phyloP scores from a whole-genome alignment of 139 green algal species.

The Monoraphidium neglectum region DNA sequence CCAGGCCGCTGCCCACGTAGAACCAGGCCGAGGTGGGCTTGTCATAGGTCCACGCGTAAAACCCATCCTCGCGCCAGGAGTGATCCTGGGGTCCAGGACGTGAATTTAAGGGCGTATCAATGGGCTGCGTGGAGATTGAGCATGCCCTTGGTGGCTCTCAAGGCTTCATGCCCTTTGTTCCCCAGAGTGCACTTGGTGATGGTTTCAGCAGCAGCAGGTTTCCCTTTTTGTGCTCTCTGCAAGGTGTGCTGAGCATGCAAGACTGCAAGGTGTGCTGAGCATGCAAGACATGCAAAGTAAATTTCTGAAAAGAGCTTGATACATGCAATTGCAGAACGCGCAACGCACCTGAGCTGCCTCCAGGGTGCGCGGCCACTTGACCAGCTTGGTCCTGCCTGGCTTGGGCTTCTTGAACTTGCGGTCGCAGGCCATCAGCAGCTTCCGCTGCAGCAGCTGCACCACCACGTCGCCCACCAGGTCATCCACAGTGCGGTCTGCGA shows the following conservation, averaged over 20 bases:
- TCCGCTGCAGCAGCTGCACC: conserved; percentile 42
- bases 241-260: too few species aligned
- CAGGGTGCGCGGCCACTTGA: conserved; percentile 74
- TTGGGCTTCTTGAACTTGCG: conserved; percentile 75
- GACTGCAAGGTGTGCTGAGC: too few species aligned
- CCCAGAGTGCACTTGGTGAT: too few species aligned
- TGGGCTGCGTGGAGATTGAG: too few species aligned
- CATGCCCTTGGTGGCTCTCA: too few species aligned
- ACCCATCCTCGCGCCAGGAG: conserved; percentile 60
- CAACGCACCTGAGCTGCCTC: conserved; percentile 4
- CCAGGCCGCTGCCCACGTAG: conserved; percentile 41
- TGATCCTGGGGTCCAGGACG: conserved; percentile 31
- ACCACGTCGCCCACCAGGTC: conserved; percentile 36
- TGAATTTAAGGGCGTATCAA: not conserved
- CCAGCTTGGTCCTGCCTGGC: conserved; percentile 63
- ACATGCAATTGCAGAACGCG: not conserved
- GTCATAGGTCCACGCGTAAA: conserved; percentile 81
- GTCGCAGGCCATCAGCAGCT: conserved; percentile 47
- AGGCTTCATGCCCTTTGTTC: too few species aligned
- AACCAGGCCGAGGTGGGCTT: conserved; percentile 51
- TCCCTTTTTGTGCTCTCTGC: too few species aligned
- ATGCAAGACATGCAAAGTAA: too few species aligned
- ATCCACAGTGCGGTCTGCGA: conserved; percentile 21
- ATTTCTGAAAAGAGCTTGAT: too few species aligned
- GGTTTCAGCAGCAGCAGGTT: too few species aligned